phyloP scores from a whole-genome alignment of 108 stramenopile species.

The Pseudonitzschia multiseries region DNA sequence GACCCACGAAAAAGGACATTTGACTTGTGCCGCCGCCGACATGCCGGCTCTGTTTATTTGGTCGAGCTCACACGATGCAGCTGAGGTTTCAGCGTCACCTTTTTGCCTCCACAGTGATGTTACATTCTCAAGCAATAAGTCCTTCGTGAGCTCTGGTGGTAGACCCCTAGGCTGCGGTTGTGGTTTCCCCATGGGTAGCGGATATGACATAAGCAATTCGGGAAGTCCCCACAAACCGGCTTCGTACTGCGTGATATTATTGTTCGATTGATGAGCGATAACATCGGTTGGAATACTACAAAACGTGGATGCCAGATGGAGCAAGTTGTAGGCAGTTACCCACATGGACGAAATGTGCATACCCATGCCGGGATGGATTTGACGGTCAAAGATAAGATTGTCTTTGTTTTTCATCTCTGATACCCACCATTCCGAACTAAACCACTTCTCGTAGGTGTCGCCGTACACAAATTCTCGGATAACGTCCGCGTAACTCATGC shows the following conservation, averaged over 20 bases:
- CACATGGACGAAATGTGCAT: conserved; percentile 68
- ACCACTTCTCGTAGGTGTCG: conserved; percentile 65
- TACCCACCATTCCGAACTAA: conserved; percentile 60
- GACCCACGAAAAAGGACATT: conserved; percentile 73
- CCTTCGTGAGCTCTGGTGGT: conserved; percentile 61
- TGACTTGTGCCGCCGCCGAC: not conserved
- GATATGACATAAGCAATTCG: conserved; percentile 14
- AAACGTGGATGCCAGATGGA: conserved; percentile 65
- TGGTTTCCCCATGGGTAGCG: conserved; percentile 44
- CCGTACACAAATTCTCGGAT: conserved; percentile 74
- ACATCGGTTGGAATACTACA: conserved; percentile 45
- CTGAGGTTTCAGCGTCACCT: not conserved
- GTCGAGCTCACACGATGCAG: not conserved
- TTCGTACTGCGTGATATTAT: conserved; percentile 23
- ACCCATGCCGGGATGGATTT: conserved; percentile 80
- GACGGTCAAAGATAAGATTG: conserved; percentile 35
- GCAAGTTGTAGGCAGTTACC: conserved; percentile 68
- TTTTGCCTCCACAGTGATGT: conserved; percentile 52
- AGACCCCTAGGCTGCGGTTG: conserved; percentile 51
- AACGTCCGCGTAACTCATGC: conserved; percentile 71
- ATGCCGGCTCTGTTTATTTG: not conserved
- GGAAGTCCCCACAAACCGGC: conserved; percentile 33
- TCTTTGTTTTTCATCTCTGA: conserved; percentile 22
- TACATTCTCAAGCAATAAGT: conserved; percentile 60
- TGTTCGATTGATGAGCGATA: conserved; percentile 15